Evolutionary conservation across 345 rosid genomes (phyloP).

Genomic region (Gossypium mustelinum): DNA sequence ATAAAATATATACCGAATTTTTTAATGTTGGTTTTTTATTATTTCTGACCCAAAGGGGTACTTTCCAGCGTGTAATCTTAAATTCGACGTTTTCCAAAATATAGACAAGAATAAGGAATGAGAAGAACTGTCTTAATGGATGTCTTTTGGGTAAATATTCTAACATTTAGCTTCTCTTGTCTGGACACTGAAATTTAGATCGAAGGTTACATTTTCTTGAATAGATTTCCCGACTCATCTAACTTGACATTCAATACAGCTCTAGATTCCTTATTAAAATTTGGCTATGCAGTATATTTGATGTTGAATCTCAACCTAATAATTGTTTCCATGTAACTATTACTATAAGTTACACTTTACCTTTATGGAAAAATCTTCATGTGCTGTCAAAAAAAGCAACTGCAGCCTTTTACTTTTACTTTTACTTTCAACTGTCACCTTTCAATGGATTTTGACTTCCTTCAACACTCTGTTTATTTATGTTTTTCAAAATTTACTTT

Average conservation of each 20-base stretch:
- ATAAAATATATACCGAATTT: no score
- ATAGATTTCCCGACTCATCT: background rate
- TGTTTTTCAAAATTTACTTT: no score
- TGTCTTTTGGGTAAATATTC: background rate
- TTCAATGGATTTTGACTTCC: slow-evolving; percentile 4
- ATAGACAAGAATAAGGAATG: no score
- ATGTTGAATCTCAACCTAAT: background rate
- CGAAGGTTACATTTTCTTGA: background rate
- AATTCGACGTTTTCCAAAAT: no score
- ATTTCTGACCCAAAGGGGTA: no score
- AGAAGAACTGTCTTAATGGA: background rate
- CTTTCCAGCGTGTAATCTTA: no score
- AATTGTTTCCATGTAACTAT: background rate
- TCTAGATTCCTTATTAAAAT: no score
- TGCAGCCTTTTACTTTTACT: no score
- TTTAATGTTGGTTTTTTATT: no score
- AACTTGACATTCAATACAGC: no score
- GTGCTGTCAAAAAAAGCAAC: background rate
- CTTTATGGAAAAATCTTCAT: background rate
- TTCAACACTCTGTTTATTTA: no score
- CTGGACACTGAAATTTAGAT: slow-evolving; percentile 19
- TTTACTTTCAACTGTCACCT: slow-evolving; percentile 1
- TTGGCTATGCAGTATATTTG: background rate
- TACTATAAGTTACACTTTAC: slow-evolving; percentile 7
- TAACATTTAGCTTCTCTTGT: slow-evolving; percentile 13